A percentile compares a stretch with the other conserved stretches of the same genome.
phyloP scores from a whole-genome alignment of 108 stramenopile genomes.

The Cylindrotheca fusiformis region DNA sequence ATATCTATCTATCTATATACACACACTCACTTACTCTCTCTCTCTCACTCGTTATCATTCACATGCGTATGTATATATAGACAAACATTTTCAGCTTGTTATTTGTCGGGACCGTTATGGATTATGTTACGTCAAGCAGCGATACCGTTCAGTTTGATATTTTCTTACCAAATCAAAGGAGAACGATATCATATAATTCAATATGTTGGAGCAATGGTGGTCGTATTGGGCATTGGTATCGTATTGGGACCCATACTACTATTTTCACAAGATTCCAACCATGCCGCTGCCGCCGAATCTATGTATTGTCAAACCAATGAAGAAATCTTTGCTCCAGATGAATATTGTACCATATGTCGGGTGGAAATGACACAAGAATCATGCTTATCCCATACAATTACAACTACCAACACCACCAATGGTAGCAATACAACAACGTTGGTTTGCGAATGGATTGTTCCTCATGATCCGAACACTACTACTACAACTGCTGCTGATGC shows the following conservation, averaged over 20 bases:
- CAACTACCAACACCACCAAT: too few species aligned
- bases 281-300: neutral
- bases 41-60: too few species aligned
- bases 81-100: conserved; percentile 80
- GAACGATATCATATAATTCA: conserved; percentile 39
- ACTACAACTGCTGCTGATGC: too few species aligned
- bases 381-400: conserved; percentile 41
- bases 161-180: neutral
- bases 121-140: conserved; percentile 86
- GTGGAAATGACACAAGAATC: conserved; percentile 41
- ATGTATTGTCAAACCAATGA: neutral
- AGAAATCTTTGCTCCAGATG: conserved; percentile 17
- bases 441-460: neutral
- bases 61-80: neutral
- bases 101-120: conserved; percentile 75
- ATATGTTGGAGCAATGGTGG: conserved; percentile 78
- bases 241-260: conserved; percentile 72
- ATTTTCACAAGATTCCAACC: too few species aligned
- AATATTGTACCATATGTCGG: conserved; percentile 51
- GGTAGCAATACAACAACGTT: neutral
- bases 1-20: too few species aligned
- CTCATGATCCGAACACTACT: neutral
- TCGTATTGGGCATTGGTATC: conserved; percentile 74
- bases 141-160: conserved; percentile 70
- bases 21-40: too few species aligned